Conservation (phyloP, 2,329 filamentous ascomycete species). For the Xylariaceae sp. region DNA sequence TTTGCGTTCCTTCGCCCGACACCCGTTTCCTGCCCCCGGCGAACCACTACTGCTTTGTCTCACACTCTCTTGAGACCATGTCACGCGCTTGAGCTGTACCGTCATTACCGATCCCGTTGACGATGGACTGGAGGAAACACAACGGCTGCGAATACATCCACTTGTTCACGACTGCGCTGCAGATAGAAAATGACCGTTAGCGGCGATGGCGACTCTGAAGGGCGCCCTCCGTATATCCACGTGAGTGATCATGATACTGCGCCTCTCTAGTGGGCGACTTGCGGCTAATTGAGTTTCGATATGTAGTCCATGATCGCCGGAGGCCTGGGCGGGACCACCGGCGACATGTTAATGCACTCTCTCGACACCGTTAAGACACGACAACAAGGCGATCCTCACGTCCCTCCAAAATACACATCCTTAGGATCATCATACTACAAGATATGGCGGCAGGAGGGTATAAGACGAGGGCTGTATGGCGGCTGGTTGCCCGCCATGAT, state of each 20-base stretch:
- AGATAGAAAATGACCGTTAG: conserved; percentile 37
- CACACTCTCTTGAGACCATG: neutral
- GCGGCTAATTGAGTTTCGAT: conserved; percentile 12
- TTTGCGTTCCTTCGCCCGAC: neutral
- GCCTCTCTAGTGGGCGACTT: neutral
- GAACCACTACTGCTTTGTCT: neutral
- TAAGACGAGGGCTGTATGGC: conserved; percentile 82
- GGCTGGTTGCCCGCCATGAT: conserved; percentile 89
- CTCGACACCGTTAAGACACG: conserved; percentile 97
- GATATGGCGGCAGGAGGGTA: conserved; percentile 88
- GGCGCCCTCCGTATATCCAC: conserved; percentile 61
- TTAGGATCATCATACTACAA: conserved; percentile 88
- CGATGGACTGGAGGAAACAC: conserved; percentile 29
- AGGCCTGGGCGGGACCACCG: conserved; percentile 85
- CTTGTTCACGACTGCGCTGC: conserved; percentile 15
- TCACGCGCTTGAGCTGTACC: conserved; percentile 10
- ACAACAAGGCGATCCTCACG: conserved; percentile 91
- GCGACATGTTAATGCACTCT: conserved; percentile 98
- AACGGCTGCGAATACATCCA: conserved; percentile 21
- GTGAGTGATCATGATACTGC: conserved; percentile 42
- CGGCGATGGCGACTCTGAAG: conserved; percentile 48
- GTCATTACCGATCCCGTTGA: conserved; percentile 18
- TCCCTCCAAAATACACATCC: conserved; percentile 89
- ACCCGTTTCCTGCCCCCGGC: too few species aligned
- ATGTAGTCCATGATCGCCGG: conserved; percentile 88